Evolutionary conservation across 352 stramenopile genomes (phyloP).

Genomic region (Phytopythium oedochilum): DNA sequence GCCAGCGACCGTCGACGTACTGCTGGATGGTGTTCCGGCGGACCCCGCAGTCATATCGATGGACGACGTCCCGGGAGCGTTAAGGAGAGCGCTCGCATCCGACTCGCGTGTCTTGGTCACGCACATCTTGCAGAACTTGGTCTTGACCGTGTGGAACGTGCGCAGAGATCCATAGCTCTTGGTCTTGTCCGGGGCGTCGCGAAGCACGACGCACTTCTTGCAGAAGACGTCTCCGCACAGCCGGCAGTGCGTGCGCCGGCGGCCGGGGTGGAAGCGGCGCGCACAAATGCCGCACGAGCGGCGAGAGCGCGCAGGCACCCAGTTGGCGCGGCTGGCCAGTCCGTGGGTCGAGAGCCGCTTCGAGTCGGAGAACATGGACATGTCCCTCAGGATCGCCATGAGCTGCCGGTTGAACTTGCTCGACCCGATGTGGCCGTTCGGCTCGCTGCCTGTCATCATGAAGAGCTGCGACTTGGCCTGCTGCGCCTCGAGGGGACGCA

Average conservation of each 20-base stretch:
- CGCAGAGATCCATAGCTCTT: conserved; percentile 13
- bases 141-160: conserved; percentile 48
- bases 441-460: conserved; percentile 44
- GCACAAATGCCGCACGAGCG: conserved; percentile 56
- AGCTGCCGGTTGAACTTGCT: conserved; percentile 46
- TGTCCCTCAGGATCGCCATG: conserved; percentile 50
- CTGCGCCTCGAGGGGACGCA: conserved; percentile 25
- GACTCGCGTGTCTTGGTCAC: conserved; percentile 44
- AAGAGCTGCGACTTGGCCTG: conserved; percentile 45
- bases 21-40: too few relatives aligned
- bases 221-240: conserved; percentile 76
- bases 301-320: conserved; percentile 43
- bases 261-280: conserved; percentile 43
- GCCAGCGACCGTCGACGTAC: neutral
- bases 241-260: conserved; percentile 62
- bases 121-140: conserved; percentile 57
- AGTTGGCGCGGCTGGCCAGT: conserved; percentile 19
- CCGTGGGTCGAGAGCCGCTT: conserved; percentile 48
- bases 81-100: conserved; percentile 10
- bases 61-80: conserved; percentile 7
- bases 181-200: conserved; percentile 29
- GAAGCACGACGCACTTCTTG: conserved; percentile 60
- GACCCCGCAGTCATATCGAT: neutral
- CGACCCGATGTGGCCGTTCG: conserved; percentile 33
- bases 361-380: conserved; percentile 54